Percentiles rank a stretch among this genome's conserved stretches.
phyloP scores from a whole-genome alignment of 495 filamentous ascomycete genomes.

The Aspergillus affinis region DNA sequence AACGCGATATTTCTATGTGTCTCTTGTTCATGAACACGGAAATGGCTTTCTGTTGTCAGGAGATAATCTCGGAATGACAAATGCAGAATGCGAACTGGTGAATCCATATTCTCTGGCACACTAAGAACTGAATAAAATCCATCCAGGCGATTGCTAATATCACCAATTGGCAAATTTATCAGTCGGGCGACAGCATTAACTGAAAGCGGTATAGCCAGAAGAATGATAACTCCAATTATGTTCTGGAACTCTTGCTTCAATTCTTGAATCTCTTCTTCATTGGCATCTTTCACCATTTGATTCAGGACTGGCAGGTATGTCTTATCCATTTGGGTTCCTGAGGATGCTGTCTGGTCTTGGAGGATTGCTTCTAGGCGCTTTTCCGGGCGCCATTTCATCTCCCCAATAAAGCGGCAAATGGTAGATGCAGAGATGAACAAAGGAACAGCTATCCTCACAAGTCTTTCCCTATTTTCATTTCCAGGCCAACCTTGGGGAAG shows the following conservation, averaged over 20 bases:
- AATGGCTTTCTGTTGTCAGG: slow-evolving; percentile 13
- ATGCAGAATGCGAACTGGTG: slow-evolving; percentile 16
- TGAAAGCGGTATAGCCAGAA: slow-evolving; percentile 8
- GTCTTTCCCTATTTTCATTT: slow-evolving; percentile 6
- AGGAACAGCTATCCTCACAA: slow-evolving; percentile 24
- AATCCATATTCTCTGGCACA: slow-evolving; percentile 25
- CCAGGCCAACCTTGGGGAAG: slow-evolving; percentile 39
- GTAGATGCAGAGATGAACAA: slow-evolving; percentile 35
- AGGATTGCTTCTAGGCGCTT: slow-evolving; percentile 21
- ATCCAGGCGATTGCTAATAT: slow-evolving; percentile 19
- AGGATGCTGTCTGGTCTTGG: slow-evolving; percentile 8
- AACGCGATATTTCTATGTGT: slow-evolving; percentile 1
- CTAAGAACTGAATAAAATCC: slow-evolving; percentile 28
- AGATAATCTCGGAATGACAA: slow-evolving; percentile 29
- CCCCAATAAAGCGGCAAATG: slow-evolving; percentile 25
- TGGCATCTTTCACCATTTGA: slow-evolving; percentile 20
- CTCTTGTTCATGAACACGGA: slow-evolving; percentile 28
- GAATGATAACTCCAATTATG: slow-evolving; percentile 28
- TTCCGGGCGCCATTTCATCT: slow-evolving; percentile 20
- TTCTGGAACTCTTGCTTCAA: slow-evolving; percentile 27
- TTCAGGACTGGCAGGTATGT: slow-evolving; percentile 32
- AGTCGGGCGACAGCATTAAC: slow-evolving; percentile 18
- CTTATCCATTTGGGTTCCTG: slow-evolving; percentile 21
- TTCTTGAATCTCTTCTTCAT: slow-evolving; percentile 5
- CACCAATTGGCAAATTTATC: slow-evolving; percentile 8